Base-by-base conservation (phyloP, 257 asterid species). In the Lycium barbarum region DNA sequence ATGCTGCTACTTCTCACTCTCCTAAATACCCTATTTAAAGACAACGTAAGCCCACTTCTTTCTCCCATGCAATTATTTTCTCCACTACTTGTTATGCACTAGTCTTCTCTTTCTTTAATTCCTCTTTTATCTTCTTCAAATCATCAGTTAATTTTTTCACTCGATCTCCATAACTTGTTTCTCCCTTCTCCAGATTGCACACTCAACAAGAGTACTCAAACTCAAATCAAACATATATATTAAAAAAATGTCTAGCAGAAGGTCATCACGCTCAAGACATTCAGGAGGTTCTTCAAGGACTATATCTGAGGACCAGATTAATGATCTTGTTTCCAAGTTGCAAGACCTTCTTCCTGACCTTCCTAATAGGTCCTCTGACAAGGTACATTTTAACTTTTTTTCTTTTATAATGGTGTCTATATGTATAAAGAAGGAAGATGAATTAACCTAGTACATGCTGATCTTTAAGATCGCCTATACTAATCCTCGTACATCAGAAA, bases 261-360 rank as follows among this genome's bases (percentile, higher is more conserved):
- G 90, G 43, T 86, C 62, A 7, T 55, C 93, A 74, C 79, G 90
- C n/a, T 84, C 91, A 54, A 87, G 90, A 73, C 84, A 84, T 12
- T 83, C 89, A 5, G 87, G 85, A 84, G 66, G 2, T 18, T 18
- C 87, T 17, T 88, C 93, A 81, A 87, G 91, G 72, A 40, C 45
- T 3, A 88, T 88, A 43, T 84, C 62, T 43, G 91, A 90, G 0
- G 93, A 87, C 62, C 90, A 88, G 65, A 88, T 90, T 83, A 88
- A 84, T 74, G 93, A 90, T 20, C 93, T 90, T 55, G 89, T 88
- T 7, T 86, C 89, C 81, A 89, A 86, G 87, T 86, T 90, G 84
- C 93, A 90, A 26, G 91, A 88, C 76, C 88, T 90, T 83, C 91
- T 90, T 76, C 93, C 93, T 6, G 91, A 88, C 88, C 70, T 87